These are phyloP conservation scores for Biancaea sappan DNA, from an alignment of 306 rosid genomes.

Conservation along the genomic window DNA sequence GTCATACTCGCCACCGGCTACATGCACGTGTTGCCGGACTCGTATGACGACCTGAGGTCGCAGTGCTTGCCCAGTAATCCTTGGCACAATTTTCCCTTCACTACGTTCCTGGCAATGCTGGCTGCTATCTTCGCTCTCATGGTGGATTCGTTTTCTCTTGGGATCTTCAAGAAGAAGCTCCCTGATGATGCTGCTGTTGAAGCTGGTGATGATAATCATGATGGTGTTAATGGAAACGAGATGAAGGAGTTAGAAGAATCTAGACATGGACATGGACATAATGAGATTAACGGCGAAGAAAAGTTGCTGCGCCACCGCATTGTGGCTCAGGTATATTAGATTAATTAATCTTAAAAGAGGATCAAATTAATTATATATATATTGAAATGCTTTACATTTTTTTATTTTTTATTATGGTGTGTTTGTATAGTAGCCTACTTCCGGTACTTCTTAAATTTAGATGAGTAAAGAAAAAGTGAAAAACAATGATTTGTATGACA, in stretches of 20 bases:
- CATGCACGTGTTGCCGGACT: slow-evolving; percentile 80
- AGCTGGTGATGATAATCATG: background rate
- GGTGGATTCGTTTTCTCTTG: slow-evolving; percentile 57
- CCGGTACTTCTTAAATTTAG: too few species aligned
- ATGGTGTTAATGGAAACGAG: too few species aligned
- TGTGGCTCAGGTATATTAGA: slow-evolving; percentile 2
- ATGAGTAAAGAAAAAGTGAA: too few species aligned
- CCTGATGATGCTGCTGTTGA: background rate
- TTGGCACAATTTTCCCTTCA: slow-evolving; percentile 64
- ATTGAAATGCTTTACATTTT: too few species aligned
- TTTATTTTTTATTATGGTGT: too few species aligned
- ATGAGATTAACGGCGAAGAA: background rate
- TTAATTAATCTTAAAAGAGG: too few species aligned
- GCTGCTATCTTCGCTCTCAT: slow-evolving; percentile 55
- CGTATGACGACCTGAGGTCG: slow-evolving; percentile 44
- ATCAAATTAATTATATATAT: background rate
- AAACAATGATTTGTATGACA: too few species aligned
- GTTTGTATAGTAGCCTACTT: too few species aligned
- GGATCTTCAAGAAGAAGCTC: background rate
- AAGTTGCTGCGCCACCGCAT: background rate
- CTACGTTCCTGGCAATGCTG: slow-evolving; percentile 66
- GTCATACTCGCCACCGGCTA: slow-evolving; percentile 69
- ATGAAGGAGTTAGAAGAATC: background rate
- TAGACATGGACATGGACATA: background rate
- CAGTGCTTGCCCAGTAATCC: slow-evolving; percentile 56